A percentile compares a stretch with the other conserved stretches of the same genome.
These are phyloP conservation scores for Fallopia convolvulus DNA, from an alignment of 148 eudicot genomes.

Conservation along the genomic window DNA sequence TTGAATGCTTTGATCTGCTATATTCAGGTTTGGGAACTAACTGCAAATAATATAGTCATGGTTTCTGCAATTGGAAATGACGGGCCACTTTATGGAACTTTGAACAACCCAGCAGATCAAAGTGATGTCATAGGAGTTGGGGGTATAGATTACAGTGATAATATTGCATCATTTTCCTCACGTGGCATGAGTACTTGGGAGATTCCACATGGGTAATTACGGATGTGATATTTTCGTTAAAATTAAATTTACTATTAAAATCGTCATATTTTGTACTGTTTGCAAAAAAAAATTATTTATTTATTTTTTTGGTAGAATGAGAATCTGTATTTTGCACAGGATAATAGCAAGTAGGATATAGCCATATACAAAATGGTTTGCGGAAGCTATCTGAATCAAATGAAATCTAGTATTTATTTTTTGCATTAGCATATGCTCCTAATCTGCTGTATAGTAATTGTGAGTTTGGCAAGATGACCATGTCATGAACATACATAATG, in stretches of 20 bases:
- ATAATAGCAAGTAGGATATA: no score
- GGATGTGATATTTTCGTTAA: not conserved
- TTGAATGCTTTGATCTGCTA: not conserved
- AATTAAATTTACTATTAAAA: not conserved
- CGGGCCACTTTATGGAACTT: slow-evolving; percentile 96
- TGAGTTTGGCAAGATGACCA: no score
- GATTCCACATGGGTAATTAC: slow-evolving; percentile 90
- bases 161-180: slow-evolving; percentile 95
- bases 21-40: slow-evolving; percentile 92
- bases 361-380: no score
- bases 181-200: slow-evolving; percentile 99
- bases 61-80: slow-evolving; percentile 99
- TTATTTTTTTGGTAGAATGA: no score
- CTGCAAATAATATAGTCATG: slow-evolving; percentile 95
- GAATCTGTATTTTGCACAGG: no score
- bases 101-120: slow-evolving; percentile 98
- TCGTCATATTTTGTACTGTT: not conserved
- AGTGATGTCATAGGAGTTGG: slow-evolving; percentile 99
- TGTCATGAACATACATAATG: not conserved
- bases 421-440: no score
- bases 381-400: no score
- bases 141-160: slow-evolving; percentile 94
- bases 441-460: no score
- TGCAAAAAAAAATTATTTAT: not conserved
- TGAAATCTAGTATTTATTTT: no score